Evolutionary conservation across 306 rosid genomes (phyloP).

Genomic region (Hippophae tibetana): DNA sequence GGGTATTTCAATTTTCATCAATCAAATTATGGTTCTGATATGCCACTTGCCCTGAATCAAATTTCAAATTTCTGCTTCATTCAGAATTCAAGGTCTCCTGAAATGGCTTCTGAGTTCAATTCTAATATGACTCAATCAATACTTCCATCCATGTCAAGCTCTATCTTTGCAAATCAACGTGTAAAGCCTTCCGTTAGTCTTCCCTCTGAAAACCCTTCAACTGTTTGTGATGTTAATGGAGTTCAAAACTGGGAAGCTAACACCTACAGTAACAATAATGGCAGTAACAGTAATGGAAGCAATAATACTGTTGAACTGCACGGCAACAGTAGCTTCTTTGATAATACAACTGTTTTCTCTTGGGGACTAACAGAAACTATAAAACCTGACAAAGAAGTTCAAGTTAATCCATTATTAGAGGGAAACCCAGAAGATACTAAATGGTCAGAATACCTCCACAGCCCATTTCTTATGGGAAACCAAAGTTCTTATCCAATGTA

Average conservation of each 20-base stretch:
- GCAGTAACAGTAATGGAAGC: conserved; percentile 33
- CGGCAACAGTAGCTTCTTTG: conserved; percentile 25
- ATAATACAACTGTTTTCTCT: conserved; percentile 13
- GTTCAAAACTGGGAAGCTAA: conserved; percentile 45
- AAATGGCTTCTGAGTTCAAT: conserved; percentile 31
- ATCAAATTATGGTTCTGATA: conserved; percentile 36
- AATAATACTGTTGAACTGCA: conserved; percentile 26
- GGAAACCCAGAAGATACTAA: conserved; percentile 44
- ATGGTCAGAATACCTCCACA: conserved; percentile 66
- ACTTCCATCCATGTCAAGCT: conserved; percentile 30
- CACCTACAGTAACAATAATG: conserved; percentile 15
- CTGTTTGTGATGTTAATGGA: conserved; percentile 29
- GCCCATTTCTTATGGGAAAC: conserved; percentile 39
- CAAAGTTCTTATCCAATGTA: conserved; percentile 31
- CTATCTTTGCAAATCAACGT: conserved; percentile 29
- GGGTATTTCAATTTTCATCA: conserved; percentile 48
- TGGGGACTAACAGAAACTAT: conserved; percentile 25
- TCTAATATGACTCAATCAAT: conserved; percentile 26
- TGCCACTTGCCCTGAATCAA: conserved; percentile 28
- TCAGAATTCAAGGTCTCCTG: conserved; percentile 32
- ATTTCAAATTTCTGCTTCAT: conserved; percentile 39
- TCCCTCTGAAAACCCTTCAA: conserved; percentile 30
- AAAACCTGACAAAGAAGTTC: conserved; percentile 29
- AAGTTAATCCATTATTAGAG: conserved; percentile 18
- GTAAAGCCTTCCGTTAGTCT: conserved; percentile 43